These are phyloP conservation scores for Carex littledalei DNA, from an alignment of 176 grass and related monocot species.

Conservation along the genomic window DNA sequence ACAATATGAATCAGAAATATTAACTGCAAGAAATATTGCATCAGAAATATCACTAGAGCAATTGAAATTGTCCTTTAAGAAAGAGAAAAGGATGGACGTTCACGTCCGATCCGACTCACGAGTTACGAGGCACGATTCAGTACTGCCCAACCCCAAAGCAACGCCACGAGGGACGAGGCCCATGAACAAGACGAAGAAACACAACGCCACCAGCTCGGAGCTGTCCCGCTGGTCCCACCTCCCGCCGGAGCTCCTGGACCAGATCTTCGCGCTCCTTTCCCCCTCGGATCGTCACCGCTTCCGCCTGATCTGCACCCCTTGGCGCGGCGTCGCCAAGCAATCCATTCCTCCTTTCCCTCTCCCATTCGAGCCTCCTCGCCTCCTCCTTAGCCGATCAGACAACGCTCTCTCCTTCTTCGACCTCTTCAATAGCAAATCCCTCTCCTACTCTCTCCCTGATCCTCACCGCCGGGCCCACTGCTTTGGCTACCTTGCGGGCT, in stretches of 20 bases:
- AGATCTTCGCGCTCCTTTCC: not conserved
- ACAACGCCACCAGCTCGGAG: not conserved
- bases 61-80: no score
- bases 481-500: not conserved
- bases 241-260: constrained; percentile 7
- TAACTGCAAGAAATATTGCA: no score
- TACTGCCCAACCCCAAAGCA: not conserved
- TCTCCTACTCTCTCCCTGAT: not conserved
- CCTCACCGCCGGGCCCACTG: not conserved
- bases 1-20: no score
- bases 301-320: not conserved
- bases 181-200: constrained; percentile 1
- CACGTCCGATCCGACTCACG: no score
- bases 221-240: not conserved
- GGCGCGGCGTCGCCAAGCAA: not conserved
- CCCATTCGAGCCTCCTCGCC: constrained; percentile 18
- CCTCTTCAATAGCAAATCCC: not conserved
- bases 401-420: constrained; percentile 5
- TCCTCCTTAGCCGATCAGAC: not conserved
- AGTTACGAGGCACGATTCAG: no score
- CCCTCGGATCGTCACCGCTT: not conserved
- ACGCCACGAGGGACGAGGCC: not conserved
- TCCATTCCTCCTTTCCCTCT: not conserved
- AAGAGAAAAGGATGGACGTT: no score
- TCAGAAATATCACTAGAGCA: no score